A percentile compares a stretch with the other conserved stretches of the same genome.
phyloP scores from a whole-genome alignment of 2,329 filamentous ascomycete species.

The Cladophialophora carrionii region DNA sequence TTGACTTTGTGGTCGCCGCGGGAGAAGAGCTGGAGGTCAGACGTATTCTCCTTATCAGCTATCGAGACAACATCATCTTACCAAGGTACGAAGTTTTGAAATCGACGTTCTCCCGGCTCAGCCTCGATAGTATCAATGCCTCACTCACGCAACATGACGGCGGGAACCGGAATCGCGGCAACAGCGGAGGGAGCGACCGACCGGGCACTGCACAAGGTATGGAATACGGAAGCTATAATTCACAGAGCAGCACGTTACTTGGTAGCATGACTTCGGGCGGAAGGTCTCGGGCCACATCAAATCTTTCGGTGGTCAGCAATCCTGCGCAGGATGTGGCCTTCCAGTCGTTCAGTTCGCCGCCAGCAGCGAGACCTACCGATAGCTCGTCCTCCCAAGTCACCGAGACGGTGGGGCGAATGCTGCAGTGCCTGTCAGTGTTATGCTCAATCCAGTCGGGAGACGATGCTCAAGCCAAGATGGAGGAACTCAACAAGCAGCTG shows the following conservation, averaged over 20 bases:
- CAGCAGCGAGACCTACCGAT: constrained; percentile 44
- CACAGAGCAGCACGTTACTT: constrained; percentile 77
- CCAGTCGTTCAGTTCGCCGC: constrained; percentile 48
- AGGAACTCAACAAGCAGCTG: constrained; percentile 79
- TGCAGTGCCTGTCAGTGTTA: constrained; percentile 93
- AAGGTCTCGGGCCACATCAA: constrained; percentile 81
- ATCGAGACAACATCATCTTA: constrained; percentile 85
- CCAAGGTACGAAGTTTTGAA: constrained; percentile 87
- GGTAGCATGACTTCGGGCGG: constrained; percentile 64
- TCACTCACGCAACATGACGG: constrained; percentile 51
- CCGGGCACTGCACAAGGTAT: constrained; percentile 72
- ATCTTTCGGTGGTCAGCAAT: constrained; percentile 64
- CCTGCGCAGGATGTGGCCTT: constrained; percentile 49
- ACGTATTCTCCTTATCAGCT: constrained; percentile 83
- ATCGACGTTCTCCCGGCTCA: constrained; percentile 84
- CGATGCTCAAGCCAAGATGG: constrained; percentile 74
- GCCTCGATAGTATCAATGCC: constrained; percentile 73
- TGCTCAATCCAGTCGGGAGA: constrained; percentile 75
- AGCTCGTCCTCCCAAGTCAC: constrained; percentile 74
- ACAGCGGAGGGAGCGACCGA: constrained; percentile 52
- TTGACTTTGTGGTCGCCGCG: constrained; percentile 45
- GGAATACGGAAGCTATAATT: constrained; percentile 78
- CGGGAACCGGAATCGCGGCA: constrained; percentile 32
- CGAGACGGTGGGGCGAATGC: constrained; percentile 90
- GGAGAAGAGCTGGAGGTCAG: constrained; percentile 76